Percentiles rank a stretch among this genome's conserved stretches.
Evolutionary conservation across 768 basidiomycete species (phyloP).

Genomic region (Suillus paluster): DNA sequence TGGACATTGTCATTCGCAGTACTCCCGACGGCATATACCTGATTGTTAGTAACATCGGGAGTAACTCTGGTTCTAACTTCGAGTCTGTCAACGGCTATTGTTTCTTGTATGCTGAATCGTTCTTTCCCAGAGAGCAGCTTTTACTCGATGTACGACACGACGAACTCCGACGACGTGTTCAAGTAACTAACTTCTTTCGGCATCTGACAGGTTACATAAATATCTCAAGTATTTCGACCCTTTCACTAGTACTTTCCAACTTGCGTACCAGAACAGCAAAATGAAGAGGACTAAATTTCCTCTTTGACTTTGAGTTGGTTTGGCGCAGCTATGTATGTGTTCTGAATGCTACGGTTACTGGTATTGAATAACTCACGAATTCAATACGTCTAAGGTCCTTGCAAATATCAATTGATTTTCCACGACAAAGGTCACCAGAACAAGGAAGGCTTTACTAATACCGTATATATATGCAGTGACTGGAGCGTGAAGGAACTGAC

Average conservation of each 20-base stretch:
- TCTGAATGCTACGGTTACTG: no score
- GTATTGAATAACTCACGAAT: not conserved
- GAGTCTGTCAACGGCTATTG: slow-evolving; percentile 27
- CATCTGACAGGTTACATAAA: not conserved
- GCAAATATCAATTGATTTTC: not conserved
- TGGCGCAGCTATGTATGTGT: not conserved
- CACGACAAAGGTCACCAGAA: not conserved
- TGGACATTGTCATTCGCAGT: slow-evolving; percentile 34
- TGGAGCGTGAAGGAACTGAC: not conserved
- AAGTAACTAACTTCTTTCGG: no score
- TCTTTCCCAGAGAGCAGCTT: slow-evolving; percentile 30
- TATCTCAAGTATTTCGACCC: not conserved
- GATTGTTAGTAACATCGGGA: slow-evolving; percentile 27
- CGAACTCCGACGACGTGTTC: no score
- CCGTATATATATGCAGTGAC: not conserved
- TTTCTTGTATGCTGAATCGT: slow-evolving; percentile 17
- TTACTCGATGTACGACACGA: slow-evolving; percentile 40
- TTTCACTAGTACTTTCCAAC: not conserved
- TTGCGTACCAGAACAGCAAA: not conserved
- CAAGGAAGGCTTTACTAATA: not conserved
- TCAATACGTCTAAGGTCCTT: not conserved
- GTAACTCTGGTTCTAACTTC: slow-evolving; percentile 14
- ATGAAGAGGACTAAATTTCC: not conserved
- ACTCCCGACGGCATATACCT: slow-evolving; percentile 29
- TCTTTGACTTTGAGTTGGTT: not conserved